Evolutionary conservation across 805 yeast species (phyloP), one percentile per base, ranked within the genome.

Genomic region (Kregervanrija delftensis): DNA sequence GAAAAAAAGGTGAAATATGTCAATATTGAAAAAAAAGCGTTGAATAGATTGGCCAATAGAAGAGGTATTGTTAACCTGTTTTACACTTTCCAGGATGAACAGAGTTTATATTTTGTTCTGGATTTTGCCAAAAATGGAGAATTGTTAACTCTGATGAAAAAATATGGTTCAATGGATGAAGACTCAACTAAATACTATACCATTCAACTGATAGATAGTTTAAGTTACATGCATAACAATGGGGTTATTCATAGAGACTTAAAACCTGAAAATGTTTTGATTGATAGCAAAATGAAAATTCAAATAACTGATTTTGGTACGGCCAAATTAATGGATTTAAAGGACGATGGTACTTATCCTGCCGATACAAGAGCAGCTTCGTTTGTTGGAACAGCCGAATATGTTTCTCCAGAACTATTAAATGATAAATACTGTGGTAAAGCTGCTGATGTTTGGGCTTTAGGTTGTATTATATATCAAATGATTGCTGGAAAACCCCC

Each of bases 271-370:
- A 86, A 86, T 60, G 84, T 86, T 30, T 61, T 86, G 41, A 65
- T 86, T 16, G 86, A 83, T 56, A 67, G 66, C 33, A 71, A 79
- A 28, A 68, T 75, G 69, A 74, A 79, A 47, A 70, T 84, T 35
- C 83, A 79, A 60, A 72, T 86, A 33, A 86, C 95, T 1, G 95
- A 86, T 65, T 86, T 86, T 60, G 95, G 95, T 22, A 86, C 95
- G 0, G 95, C 95, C 0, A 80, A 82, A 53, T 63, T 86, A 39
- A 61, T 86, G 30, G 86, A 83, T n/a, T 66, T 66, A 32, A 69
- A 68, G 17, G 69, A 62, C 2, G 64, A 71, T n/a, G 79, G 75
- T 34, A 67, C 64, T 9, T 84, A 79, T 56, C 89, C 90, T 9
- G 57, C 72, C 12, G 83, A 83, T 54, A 77, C 80, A 1, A 72